phyloP scores from a whole-genome alignment of 2,329 filamentous ascomycete genomes.

The Clarireedia monteithiana region DNA sequence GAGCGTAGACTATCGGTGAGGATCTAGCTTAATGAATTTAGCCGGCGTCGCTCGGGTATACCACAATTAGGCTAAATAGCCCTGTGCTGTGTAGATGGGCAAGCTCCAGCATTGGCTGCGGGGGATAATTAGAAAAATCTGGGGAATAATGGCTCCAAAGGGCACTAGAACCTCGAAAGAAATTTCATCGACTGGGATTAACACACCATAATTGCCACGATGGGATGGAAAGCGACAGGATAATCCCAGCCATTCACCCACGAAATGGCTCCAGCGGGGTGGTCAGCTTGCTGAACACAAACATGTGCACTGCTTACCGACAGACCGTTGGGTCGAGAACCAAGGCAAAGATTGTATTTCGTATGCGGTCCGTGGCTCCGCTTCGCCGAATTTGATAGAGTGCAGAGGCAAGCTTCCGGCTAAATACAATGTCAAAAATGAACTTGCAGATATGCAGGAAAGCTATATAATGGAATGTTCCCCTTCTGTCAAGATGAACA shows the following conservation, averaged over 20 bases:
- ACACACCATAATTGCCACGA: not conserved
- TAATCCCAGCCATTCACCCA: too few species aligned
- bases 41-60: not conserved
- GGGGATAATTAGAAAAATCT: slow-evolving; percentile 2
- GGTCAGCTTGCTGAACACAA: not conserved
- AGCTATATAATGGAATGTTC: too few species aligned
- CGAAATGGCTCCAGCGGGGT: too few species aligned
- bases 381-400: not conserved
- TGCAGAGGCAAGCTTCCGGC: not conserved
- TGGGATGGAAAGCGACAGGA: not conserved
- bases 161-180: not conserved
- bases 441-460: too few species aligned
- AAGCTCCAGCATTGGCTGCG: not conserved
- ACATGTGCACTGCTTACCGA: not conserved
- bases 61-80: not conserved
- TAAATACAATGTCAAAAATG: not conserved
- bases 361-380: slow-evolving; percentile 2
- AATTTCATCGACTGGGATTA: not conserved
- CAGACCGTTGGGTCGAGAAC: not conserved
- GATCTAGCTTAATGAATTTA: not conserved
- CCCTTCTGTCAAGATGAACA: not conserved
- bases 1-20: slow-evolving; percentile 3
- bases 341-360: not conserved
- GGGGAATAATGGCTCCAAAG: not conserved
- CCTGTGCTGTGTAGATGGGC: not conserved